phyloP scores from a whole-genome alignment of 2,329 filamentous ascomycete genomes.

The Alternaria conjuncta region DNA sequence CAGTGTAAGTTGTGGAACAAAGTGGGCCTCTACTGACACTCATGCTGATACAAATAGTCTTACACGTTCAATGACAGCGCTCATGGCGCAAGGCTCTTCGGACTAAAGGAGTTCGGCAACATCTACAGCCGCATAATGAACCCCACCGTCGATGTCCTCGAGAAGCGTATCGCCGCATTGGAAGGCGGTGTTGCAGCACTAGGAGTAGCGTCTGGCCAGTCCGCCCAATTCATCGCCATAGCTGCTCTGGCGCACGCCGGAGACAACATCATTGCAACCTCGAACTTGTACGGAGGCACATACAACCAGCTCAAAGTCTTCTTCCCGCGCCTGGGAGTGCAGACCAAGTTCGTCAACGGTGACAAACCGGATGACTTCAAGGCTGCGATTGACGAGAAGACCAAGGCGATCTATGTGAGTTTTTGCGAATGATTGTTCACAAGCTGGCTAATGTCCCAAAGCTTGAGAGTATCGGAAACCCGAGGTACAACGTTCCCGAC shows the following conservation, averaged over 20 bases:
- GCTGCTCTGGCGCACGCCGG: slow-evolving; percentile 82
- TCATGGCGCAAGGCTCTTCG: slow-evolving; percentile 92
- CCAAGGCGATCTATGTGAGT: slow-evolving; percentile 82
- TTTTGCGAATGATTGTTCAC: not conserved
- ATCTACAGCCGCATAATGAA: slow-evolving; percentile 88
- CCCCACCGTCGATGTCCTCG: slow-evolving; percentile 92
- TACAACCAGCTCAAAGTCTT: slow-evolving; percentile 98
- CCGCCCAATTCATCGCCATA: slow-evolving; percentile 91
- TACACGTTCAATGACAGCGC: slow-evolving; percentile 95
- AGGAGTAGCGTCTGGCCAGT: slow-evolving; percentile 83
- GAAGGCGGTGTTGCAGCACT: slow-evolving; percentile 90
- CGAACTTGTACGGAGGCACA: slow-evolving; percentile 87
- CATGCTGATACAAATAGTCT: slow-evolving; percentile 61
- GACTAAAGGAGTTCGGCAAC: slow-evolving; percentile 95
- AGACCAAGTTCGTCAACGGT: slow-evolving; percentile 84
- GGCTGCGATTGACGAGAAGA: slow-evolving; percentile 86
- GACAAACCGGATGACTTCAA: slow-evolving; percentile 81
- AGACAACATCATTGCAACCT: slow-evolving; percentile 92
- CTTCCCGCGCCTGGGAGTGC: slow-evolving; percentile 83
- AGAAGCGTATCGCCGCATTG: slow-evolving; percentile 93
- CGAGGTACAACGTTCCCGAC: slow-evolving; percentile 90
- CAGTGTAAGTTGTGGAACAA: slow-evolving; percentile 59
- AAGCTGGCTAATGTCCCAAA: not conserved
- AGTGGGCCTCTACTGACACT: not conserved
- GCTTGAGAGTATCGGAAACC: slow-evolving; percentile 87